A percentile compares a stretch with the other conserved stretches of the same genome.
phyloP scores from a whole-genome alignment of 495 filamentous ascomycete species.

The Aspergillus indologenus region DNA sequence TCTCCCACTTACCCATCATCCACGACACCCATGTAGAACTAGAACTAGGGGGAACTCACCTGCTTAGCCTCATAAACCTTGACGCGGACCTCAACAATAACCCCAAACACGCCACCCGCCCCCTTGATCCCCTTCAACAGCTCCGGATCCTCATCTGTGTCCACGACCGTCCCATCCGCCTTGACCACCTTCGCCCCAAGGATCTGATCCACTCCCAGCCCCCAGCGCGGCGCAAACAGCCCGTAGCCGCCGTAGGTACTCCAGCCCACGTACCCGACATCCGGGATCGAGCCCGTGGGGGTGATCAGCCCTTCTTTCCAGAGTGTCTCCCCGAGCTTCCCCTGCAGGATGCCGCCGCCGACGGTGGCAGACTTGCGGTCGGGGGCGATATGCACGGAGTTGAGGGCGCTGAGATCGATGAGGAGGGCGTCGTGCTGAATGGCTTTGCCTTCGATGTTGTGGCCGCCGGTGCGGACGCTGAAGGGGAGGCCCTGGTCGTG shows the following conservation, averaged over 20 bases:
- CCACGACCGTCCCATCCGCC: slow-evolving; percentile 29
- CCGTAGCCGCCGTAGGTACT: slow-evolving; percentile 42
- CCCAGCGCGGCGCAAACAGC: slow-evolving; percentile 29
- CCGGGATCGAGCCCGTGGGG: slow-evolving; percentile 24
- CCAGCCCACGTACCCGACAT: slow-evolving; percentile 42
- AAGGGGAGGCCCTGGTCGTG: slow-evolving; percentile 24
- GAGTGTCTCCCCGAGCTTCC: slow-evolving; percentile 25
- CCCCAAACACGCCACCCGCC: slow-evolving; percentile 38
- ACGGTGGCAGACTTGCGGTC: slow-evolving; percentile 28
- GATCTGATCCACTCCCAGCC: slow-evolving; percentile 42
- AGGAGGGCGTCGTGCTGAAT: slow-evolving; percentile 24
- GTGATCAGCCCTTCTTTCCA: slow-evolving; percentile 29
- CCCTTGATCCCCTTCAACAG: slow-evolving; percentile 37
- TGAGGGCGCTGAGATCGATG: slow-evolving; percentile 40
- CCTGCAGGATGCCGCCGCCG: slow-evolving; percentile 33
- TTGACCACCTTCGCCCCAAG: slow-evolving; percentile 38
- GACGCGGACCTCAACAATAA: slow-evolving; percentile 39
- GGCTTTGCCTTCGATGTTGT: slow-evolving; percentile 30
- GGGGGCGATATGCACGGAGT: slow-evolving; percentile 22
- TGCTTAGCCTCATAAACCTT: slow-evolving; percentile 33
- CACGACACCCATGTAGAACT: too few relatives aligned
- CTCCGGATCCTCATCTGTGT: slow-evolving; percentile 21
- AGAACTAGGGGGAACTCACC: too few relatives aligned
- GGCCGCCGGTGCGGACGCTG: slow-evolving; percentile 39
- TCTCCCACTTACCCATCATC: too few relatives aligned